phyloP scores from a whole-genome alignment of 2,329 filamentous ascomycete species.

The Monilinia aucupariae region DNA sequence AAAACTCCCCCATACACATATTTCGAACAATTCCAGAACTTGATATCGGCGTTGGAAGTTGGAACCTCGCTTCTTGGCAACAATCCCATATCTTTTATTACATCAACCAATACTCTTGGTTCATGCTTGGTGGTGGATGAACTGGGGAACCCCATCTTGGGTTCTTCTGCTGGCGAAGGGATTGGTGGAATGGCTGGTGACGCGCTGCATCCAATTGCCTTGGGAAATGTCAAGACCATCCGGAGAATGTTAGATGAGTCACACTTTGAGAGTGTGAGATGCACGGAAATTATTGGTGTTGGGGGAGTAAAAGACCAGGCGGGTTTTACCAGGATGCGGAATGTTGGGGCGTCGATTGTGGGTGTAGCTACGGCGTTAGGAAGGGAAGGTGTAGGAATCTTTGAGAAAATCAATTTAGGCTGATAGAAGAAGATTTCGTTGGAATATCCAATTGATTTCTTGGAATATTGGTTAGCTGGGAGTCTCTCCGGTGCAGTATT shows the following conservation, averaged over 20 bases:
- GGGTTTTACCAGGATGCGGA: conserved; percentile 60
- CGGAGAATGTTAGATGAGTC: conserved; percentile 48
- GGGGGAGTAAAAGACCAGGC: conserved; percentile 63
- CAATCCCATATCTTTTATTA: conserved; percentile 60
- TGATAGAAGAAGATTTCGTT: not conserved
- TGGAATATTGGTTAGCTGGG: too few species aligned
- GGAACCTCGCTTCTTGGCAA: conserved; percentile 19
- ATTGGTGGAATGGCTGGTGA: conserved; percentile 69
- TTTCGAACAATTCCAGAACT: conserved; percentile 53
- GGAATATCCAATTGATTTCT: not conserved
- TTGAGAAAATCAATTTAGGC: conserved; percentile 48
- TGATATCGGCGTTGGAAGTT: conserved; percentile 47
- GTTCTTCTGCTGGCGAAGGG: conserved; percentile 49
- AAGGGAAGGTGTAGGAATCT: conserved; percentile 55
- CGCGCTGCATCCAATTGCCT: conserved; percentile 64
- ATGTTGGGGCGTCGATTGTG: conserved; percentile 60
- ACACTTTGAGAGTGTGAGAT: conserved; percentile 41
- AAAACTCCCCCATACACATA: conserved; percentile 77
- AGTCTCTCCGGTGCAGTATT: not conserved
- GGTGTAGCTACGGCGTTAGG: conserved; percentile 67
- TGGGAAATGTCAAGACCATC: conserved; percentile 72
- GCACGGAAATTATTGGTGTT: conserved; percentile 63
- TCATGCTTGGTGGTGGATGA: conserved; percentile 54
- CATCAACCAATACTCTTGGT: conserved; percentile 69
- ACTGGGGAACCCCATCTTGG: conserved; percentile 38